Percentiles rank a stretch among this genome's conserved stretches.
These are phyloP conservation scores for Suillus tomentosus DNA, from an alignment of 768 basidiomycete genomes.

Conservation along the genomic window DNA sequence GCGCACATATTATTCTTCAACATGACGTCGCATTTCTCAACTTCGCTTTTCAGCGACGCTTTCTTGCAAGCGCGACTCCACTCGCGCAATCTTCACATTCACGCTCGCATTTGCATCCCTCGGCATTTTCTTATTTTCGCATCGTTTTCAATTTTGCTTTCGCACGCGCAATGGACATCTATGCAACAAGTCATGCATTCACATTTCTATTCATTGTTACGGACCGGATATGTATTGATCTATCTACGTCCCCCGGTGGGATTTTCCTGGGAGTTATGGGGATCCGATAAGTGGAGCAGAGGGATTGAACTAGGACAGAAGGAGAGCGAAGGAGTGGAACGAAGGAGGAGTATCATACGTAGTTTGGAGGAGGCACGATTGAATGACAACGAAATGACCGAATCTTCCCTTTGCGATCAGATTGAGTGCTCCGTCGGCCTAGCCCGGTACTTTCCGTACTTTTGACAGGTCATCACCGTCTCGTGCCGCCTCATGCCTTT, in stretches of 20 bases:
- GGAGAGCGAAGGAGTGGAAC: constrained; percentile 21
- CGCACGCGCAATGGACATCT: constrained; percentile 29
- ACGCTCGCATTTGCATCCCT: constrained; percentile 21
- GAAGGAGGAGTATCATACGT: constrained; percentile 23
- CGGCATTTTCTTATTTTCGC: constrained; percentile 32
- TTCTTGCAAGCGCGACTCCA: constrained; percentile 5
- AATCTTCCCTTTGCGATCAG: no score
- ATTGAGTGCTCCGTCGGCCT: not conserved
- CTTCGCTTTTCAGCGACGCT: constrained; percentile 25
- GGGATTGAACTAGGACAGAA: constrained; percentile 16
- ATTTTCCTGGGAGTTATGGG: not conserved
- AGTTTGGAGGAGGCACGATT: constrained; percentile 43
- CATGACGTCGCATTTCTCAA: constrained; percentile 17
- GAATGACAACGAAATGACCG: constrained; percentile 36
- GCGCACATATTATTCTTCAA: constrained; percentile 11
- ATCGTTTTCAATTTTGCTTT: constrained; percentile 19
- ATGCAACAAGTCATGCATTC: constrained; percentile 17
- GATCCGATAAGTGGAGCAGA: constrained; percentile 12
- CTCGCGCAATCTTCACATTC: constrained; percentile 16
- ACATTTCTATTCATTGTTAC: constrained; percentile 26
- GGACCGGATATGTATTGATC: constrained; percentile 34
- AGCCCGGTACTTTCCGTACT: not conserved
- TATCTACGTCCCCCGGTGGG: constrained; percentile 31
- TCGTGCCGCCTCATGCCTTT: constrained; percentile 2
- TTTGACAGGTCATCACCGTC: not conserved